These are phyloP conservation scores for Elsinoe necatrix DNA, from an alignment of 2,329 filamentous ascomycete species.

Conservation along the genomic window DNA sequence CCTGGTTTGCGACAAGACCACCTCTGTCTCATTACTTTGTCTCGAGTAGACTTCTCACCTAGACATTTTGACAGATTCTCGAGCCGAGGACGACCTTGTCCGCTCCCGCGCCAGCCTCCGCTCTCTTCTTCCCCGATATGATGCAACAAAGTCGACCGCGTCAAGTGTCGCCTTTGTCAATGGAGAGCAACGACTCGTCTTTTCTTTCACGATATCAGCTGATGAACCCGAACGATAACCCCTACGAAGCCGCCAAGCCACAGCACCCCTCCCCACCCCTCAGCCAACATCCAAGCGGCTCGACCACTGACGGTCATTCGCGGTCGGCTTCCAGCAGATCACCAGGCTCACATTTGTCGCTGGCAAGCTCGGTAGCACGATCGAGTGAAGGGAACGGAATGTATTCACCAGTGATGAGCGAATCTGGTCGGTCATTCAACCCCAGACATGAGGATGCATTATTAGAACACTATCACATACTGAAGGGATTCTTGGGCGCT, in stretches of 20 bases:
- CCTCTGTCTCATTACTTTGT: slow-evolving; percentile 9
- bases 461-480: slow-evolving; percentile 69
- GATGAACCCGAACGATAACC: slow-evolving; percentile 33
- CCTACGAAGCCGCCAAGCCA: slow-evolving; percentile 23
- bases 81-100: neutral
- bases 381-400: slow-evolving; percentile 72
- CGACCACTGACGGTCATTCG: slow-evolving; percentile 27
- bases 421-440: slow-evolving; percentile 22
- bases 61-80: neutral
- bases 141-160: slow-evolving; percentile 16
- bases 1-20: neutral
- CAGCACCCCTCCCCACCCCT: slow-evolving; percentile 25
- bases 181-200: slow-evolving; percentile 76
- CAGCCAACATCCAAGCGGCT: slow-evolving; percentile 34
- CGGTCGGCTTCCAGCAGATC: slow-evolving; percentile 17
- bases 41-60: neutral
- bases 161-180: slow-evolving; percentile 64
- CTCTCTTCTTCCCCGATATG: neutral
- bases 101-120: slow-evolving; percentile 8
- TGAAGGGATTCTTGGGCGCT: slow-evolving; percentile 66
- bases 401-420: slow-evolving; percentile 47
- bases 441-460: slow-evolving; percentile 56
- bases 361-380: slow-evolving; percentile 76
- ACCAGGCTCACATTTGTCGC: slow-evolving; percentile 55
- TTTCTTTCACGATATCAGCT: slow-evolving; percentile 58